These are phyloP conservation scores for Nepenthes mirabilis DNA, from an alignment of 148 eudicot genomes.

Conservation along the genomic window DNA sequence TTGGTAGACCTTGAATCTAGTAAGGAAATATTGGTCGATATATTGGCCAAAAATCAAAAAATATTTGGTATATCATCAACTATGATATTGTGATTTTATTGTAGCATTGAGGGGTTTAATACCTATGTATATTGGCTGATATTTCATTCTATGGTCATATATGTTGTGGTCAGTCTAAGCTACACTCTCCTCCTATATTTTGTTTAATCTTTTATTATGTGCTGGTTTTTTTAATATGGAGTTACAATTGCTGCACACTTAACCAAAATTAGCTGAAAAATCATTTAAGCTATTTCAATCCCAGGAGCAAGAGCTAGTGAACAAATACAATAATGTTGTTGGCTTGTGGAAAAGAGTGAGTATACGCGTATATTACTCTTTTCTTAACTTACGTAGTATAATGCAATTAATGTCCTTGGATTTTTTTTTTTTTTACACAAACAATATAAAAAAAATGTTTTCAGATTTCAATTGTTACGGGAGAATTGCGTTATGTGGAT, in stretches of 20 bases:
- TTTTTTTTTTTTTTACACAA: conserved; percentile 1
- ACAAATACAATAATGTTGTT: conserved; percentile 70
- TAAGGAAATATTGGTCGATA: no score
- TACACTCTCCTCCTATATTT: not conserved
- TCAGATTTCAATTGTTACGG: conserved; percentile 67
- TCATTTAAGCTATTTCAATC: conserved; percentile 67
- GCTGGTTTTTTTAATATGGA: not conserved
- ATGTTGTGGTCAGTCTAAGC: no score
- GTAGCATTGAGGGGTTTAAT: no score
- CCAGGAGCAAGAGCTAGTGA: conserved; percentile 64
- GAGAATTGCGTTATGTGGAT: conserved; percentile 69
- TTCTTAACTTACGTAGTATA: conserved; percentile 1
- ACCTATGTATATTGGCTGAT: no score
- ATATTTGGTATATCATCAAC: no score
- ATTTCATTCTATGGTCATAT: no score
- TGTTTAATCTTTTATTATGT: not conserved
- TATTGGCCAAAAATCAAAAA: no score
- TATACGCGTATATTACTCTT: conserved; percentile 10
- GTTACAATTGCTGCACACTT: conserved; percentile 16
- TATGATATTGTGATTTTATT: no score
- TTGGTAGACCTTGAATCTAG: no score
- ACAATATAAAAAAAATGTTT: not conserved
- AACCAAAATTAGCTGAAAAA: conserved; percentile 54
- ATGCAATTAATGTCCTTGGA: not conserved
- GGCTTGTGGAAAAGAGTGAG: conserved; percentile 90